A percentile compares a stretch with the other conserved stretches of the same genome.
These are phyloP conservation scores for Pichia sp. DNA, from an alignment of 1,139 yeast genomes.

Conservation along the genomic window DNA sequence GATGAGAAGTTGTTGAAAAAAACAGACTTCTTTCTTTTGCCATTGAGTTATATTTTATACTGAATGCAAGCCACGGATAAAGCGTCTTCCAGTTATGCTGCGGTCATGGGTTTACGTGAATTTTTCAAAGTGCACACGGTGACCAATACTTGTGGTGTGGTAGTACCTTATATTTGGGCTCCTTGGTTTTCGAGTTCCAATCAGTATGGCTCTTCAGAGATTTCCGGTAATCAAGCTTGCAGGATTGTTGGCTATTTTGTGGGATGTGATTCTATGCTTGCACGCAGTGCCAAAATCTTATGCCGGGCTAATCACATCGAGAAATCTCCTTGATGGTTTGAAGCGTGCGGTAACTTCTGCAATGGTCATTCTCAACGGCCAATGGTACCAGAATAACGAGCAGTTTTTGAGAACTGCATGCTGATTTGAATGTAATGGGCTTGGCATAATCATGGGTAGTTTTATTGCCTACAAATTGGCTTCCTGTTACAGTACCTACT, in stretches of 20 bases:
- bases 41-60: conserved; percentile 53
- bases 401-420: conserved; percentile 44
- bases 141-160: conserved; percentile 56
- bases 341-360: conserved; percentile 51
- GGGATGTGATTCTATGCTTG: conserved; percentile 44
- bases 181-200: conserved; percentile 45
- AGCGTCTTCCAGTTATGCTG: conserved; percentile 52
- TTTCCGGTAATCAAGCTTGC: conserved; percentile 42
- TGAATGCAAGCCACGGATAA: conserved; percentile 66
- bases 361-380: conserved; percentile 48
- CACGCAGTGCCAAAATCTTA: conserved; percentile 40
- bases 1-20: conserved; percentile 43
- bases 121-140: conserved; percentile 46
- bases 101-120: conserved; percentile 48
- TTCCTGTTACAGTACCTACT: conserved; percentile 30
- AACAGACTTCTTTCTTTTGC: conserved; percentile 51
- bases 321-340: conserved; percentile 45
- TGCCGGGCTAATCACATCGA: conserved; percentile 39
- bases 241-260: conserved; percentile 36
- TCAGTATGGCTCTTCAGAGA: conserved; percentile 39
- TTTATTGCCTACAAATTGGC: conserved; percentile 49
- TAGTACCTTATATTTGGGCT: conserved; percentile 52
- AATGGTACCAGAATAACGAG: conserved; percentile 51
- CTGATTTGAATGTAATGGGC: conserved; percentile 51
- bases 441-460: conserved; percentile 44